Percentiles rank a stretch among this genome's conserved stretches.
phyloP scores from a whole-genome alignment of 129 eudicot genomes.

The Helichrysum umbraculigerum region DNA sequence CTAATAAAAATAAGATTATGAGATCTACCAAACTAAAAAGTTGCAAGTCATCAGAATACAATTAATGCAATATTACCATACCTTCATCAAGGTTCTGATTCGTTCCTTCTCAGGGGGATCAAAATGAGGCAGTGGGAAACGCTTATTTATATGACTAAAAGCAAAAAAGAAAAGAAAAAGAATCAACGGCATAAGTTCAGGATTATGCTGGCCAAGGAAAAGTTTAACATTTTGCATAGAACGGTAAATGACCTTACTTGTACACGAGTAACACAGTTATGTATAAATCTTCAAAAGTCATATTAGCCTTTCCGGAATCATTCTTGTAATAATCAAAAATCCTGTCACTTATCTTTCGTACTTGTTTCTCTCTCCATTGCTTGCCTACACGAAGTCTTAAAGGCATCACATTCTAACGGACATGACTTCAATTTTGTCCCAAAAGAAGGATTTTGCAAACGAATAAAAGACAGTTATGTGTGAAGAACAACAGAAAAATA shows the following conservation, averaged over 20 bases:
- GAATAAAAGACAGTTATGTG: no score
- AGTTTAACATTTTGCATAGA: constrained; percentile 3
- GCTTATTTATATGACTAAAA: constrained; percentile 82
- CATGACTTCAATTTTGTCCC: background rate
- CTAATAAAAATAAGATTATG: background rate
- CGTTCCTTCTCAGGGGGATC: constrained; percentile 85
- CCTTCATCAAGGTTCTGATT: constrained; percentile 70
- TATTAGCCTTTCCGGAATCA: constrained; percentile 49
- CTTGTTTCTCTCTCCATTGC: constrained; percentile 81
- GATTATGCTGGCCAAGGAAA: background rate
- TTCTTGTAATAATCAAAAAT: constrained; percentile 69
- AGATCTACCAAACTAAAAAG: background rate
- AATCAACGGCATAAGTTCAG: constrained; percentile 7
- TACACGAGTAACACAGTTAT: constrained; percentile 78
- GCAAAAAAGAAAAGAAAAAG: background rate
- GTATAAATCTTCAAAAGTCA: constrained; percentile 84
- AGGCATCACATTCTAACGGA: constrained; percentile 5
- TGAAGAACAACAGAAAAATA: no score
- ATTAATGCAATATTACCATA: constrained; percentile 29
- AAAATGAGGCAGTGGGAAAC: constrained; percentile 94
- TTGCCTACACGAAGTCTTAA: constrained; percentile 55
- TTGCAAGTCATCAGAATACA: background rate
- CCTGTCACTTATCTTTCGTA: constrained; percentile 68
- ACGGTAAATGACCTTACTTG: constrained; percentile 55
- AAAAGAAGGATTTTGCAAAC: background rate